Conservation (phyloP, 176 grass and related monocot species). For the Avena insularis region DNA sequence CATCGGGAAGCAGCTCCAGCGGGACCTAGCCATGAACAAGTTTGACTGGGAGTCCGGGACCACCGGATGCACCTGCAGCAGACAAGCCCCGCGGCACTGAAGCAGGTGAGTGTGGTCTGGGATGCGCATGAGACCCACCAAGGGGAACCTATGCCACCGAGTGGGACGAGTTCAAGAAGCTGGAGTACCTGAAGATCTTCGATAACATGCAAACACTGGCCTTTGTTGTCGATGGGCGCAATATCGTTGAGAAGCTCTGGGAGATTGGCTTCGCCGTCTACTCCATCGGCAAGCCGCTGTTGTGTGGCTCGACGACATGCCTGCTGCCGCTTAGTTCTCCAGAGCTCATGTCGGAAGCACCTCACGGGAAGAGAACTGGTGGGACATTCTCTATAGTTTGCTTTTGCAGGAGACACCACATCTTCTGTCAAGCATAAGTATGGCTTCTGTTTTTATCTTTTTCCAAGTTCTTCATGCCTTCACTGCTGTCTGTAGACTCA, state of each 20-base stretch:
- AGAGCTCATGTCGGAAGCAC: too few relatives aligned
- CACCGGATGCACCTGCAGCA: constrained; percentile 84
- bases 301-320: constrained; percentile 43
- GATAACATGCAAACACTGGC: constrained; percentile 87
- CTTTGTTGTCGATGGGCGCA: constrained; percentile 79
- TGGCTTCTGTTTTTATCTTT: too few relatives aligned
- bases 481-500: too few relatives aligned
- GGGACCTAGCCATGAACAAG: too few relatives aligned
- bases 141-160: constrained; percentile 73
- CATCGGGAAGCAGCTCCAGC: too few relatives aligned
- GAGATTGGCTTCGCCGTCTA: constrained; percentile 90
- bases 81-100: constrained; percentile 61
- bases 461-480: too few relatives aligned
- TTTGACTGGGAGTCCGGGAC: constrained; percentile 40
- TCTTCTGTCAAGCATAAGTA: too few relatives aligned
- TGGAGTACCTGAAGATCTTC: constrained; percentile 83
- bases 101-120: constrained; percentile 80
- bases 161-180: constrained; percentile 85
- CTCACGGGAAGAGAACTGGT: too few relatives aligned
- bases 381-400: too few relatives aligned
- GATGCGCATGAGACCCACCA: constrained; percentile 73
- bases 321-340: too few relatives aligned
- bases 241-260: constrained; percentile 74
- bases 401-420: too few relatives aligned
- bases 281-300: constrained; percentile 91